Conservation (phyloP, 2,329 filamentous ascomycete species). For the Alternaria sp. region DNA sequence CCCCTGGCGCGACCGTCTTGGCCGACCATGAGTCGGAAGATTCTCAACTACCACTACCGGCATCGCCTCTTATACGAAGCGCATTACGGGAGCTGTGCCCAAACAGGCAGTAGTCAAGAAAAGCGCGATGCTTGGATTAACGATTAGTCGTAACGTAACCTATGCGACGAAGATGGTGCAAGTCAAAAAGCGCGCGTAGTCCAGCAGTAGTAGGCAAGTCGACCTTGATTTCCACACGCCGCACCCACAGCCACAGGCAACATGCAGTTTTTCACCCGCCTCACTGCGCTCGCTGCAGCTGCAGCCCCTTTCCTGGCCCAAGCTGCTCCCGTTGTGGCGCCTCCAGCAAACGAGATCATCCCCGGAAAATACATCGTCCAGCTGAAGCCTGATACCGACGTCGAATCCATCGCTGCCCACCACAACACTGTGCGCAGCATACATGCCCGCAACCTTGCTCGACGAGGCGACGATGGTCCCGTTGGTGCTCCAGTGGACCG, state of each 20-base stretch:
- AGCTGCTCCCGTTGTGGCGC: conserved; percentile 26
- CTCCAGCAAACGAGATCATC: conserved; percentile 24
- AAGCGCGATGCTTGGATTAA: conserved; percentile 1
- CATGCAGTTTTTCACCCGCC: conserved; percentile 39
- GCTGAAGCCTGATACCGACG: conserved; percentile 45
- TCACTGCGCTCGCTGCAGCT: conserved; percentile 30
- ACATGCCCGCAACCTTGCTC: conserved; percentile 34
- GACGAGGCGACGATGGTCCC: conserved; percentile 19
- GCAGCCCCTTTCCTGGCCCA: conserved; percentile 30
- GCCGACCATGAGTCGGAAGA: background rate
- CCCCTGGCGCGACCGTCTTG: conserved; percentile 1
- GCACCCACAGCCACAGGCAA: background rate
- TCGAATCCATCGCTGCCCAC: conserved; percentile 32
- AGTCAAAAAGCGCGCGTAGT: conserved; percentile 3
- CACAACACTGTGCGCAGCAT: conserved; percentile 37
- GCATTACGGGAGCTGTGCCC: background rate
- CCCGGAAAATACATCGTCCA: conserved; percentile 54
- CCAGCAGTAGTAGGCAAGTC: background rate
- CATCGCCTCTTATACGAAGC: background rate
- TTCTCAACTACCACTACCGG: background rate
- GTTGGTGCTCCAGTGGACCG: conserved; percentile 31
- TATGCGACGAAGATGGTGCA: background rate
- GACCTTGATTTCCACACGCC: background rate
- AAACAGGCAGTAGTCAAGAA: conserved; percentile 11
- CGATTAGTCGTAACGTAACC: background rate